These are phyloP conservation scores for Hericium alpestre DNA, from an alignment of 768 basidiomycete species.

Conservation along the genomic window DNA sequence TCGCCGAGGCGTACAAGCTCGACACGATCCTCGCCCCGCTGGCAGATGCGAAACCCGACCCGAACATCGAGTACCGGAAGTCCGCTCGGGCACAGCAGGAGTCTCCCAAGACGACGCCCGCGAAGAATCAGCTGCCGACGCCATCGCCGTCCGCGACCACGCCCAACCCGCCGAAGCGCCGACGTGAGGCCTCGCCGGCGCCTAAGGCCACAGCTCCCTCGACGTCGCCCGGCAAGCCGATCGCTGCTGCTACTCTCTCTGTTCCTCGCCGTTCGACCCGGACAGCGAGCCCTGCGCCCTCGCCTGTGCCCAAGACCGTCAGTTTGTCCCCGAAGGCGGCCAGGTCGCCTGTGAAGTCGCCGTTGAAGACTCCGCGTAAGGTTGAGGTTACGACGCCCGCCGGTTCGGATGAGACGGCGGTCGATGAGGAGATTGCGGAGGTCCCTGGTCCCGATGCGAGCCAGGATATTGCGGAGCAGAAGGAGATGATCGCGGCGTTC, in stretches of 20 bases:
- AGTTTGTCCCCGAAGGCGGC: conserved; percentile 20
- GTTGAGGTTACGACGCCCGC: conserved; percentile 32
- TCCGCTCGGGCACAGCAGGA: conserved; percentile 35
- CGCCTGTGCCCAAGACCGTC: conserved; percentile 28
- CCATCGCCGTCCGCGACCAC: conserved; percentile 28
- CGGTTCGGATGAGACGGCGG: conserved; percentile 52
- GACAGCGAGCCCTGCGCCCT: conserved; percentile 28
- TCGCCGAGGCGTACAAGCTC: conserved; percentile 62
- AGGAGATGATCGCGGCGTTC: conserved; percentile 61
- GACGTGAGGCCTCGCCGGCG: conserved; percentile 54
- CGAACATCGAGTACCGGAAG: conserved; percentile 66
- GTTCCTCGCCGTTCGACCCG: conserved; percentile 33
- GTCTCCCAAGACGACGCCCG: conserved; percentile 11
- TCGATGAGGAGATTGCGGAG: conserved; percentile 44
- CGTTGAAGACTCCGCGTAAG: conserved; percentile 28
- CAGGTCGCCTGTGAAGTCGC: conserved; percentile 25
- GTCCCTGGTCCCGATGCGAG: conserved; percentile 53
- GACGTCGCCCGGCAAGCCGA: conserved; percentile 5
- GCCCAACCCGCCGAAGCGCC: conserved; percentile 22
- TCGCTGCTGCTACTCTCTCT: conserved; percentile 8
- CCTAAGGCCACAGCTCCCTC: conserved; percentile 12
- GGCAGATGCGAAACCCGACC: conserved; percentile 67
- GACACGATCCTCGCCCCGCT: conserved; percentile 52
- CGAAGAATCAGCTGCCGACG: conserved; percentile 19
- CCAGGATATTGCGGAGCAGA: conserved; percentile 68